phyloP scores from a whole-genome alignment of 805 yeast species.

The Wickerhamiella nectarea region DNA sequence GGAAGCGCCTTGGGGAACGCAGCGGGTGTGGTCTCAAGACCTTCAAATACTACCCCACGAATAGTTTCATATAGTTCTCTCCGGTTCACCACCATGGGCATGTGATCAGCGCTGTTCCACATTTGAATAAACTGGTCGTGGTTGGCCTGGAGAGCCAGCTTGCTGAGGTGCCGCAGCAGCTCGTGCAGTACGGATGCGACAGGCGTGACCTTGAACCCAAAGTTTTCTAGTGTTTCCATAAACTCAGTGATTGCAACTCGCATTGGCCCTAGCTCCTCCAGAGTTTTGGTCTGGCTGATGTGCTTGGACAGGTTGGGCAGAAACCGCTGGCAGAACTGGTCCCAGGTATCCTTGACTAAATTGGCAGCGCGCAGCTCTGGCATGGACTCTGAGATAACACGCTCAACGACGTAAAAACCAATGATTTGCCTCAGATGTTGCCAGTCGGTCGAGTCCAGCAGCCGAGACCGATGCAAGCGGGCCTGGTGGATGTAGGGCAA shows the following conservation, averaged over 20 bases:
- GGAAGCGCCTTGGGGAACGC: slow-evolving; percentile 59
- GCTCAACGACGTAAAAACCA: slow-evolving; percentile 70
- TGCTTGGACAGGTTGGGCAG: slow-evolving; percentile 15
- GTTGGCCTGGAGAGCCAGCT: slow-evolving; percentile 41
- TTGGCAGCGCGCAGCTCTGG: slow-evolving; percentile 53
- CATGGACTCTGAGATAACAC: slow-evolving; percentile 41
- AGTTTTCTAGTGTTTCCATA: slow-evolving; percentile 62
- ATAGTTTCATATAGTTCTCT: slow-evolving; percentile 47
- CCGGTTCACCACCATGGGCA: slow-evolving; percentile 66
- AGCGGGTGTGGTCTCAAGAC: slow-evolving; percentile 21
- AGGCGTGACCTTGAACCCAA: slow-evolving; percentile 43
- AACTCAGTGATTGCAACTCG: slow-evolving; percentile 49
- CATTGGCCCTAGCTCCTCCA: slow-evolving; percentile 32
- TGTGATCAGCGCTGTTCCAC: slow-evolving; percentile 69
- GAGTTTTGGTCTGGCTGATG: slow-evolving; percentile 27
- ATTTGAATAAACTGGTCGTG: slow-evolving; percentile 45
- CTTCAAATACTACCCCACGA: slow-evolving; percentile 33
- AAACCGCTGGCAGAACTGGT: slow-evolving; percentile 35
- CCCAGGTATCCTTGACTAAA: slow-evolving; percentile 64
- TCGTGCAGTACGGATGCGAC: slow-evolving; percentile 49
- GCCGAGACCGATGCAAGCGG: slow-evolving; percentile 38
- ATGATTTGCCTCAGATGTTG: slow-evolving; percentile 34
- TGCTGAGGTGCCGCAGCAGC: slow-evolving; percentile 49
- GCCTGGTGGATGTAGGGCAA: slow-evolving; percentile 44
- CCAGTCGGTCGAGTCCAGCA: slow-evolving; percentile 14